Evolutionary conservation across 2,329 filamentous ascomycete genomes (phyloP).

Genomic region (Dryadomyces sulphureus): DNA sequence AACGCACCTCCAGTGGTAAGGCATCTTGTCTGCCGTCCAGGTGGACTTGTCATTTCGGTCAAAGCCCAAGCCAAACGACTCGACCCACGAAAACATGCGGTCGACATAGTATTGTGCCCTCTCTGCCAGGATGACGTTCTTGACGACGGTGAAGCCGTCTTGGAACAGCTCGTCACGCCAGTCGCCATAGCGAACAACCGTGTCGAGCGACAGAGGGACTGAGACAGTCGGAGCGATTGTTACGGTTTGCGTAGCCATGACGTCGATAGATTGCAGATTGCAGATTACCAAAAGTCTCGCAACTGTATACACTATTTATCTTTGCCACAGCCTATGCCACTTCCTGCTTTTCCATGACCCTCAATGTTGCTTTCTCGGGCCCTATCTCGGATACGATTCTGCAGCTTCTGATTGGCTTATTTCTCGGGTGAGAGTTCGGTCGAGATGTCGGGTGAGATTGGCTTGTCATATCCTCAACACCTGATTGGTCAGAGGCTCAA

Average conservation of each 20-base stretch:
- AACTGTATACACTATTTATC: too few relatives aligned
- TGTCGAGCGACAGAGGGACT: neutral
- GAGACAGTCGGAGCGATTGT: neutral
- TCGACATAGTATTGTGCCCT: constrained; percentile 20
- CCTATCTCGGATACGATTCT: neutral
- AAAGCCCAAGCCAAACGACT: constrained; percentile 10
- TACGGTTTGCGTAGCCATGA: neutral
- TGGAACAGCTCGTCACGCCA: constrained; percentile 18
- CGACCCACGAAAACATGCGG: constrained; percentile 12
- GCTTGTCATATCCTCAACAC: neutral
- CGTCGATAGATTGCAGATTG: too few relatives aligned
- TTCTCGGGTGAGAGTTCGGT: neutral
- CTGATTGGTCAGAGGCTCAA: neutral
- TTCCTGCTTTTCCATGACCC: too few relatives aligned
- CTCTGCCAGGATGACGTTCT: constrained; percentile 26
- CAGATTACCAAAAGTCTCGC: too few relatives aligned
- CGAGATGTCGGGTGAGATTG: neutral
- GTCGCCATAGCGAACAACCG: constrained; percentile 1
- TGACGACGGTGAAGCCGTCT: constrained; percentile 28
- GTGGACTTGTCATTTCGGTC: constrained; percentile 17
- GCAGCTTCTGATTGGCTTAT: neutral
- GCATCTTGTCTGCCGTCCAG: constrained; percentile 21
- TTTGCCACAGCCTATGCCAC: too few relatives aligned
- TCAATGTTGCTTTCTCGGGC: neutral
- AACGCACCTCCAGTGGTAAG: constrained; percentile 12